Evolutionary conservation across 352 stramenopile genomes (phyloP), one percentile per base, ranked within the genome.

Genomic region (Pseudoperonospora humuli): DNA sequence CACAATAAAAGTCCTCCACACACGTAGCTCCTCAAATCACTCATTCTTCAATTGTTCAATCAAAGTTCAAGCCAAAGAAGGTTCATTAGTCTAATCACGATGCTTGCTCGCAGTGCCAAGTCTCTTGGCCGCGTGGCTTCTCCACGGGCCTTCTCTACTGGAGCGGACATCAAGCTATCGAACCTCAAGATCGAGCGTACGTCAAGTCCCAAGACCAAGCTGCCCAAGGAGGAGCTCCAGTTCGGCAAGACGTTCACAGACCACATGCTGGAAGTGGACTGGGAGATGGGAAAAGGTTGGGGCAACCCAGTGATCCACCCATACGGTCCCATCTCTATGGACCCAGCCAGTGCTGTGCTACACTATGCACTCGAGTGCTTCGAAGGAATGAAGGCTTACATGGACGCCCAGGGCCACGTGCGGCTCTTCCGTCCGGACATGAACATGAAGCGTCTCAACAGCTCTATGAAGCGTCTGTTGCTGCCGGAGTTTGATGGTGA

Each of bases 211-310:
- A 75, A 86, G 61, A 8, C 58, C 5, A 93, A 93, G 50, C 17
- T 84, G 15, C 65, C 82, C 25, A 94, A 93, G 49, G 81, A 93
- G 45, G 50, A 93, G 54, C 81, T 97, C 13, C 81, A 68, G 45
- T 98, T 98, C 64, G 95, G 95, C 43, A 96, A 86, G 45, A 93
- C 81, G 5, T 96, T 98, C 66, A 89, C 88, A 15, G 91, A 97
- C 65, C 94, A 98, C 72, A 98, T 98, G 94, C 68, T 98, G n/a
- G 83, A 93, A 49, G 73, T 97, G 21, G 83, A 97, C 61, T 98
- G 86, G 77, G 71, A 85, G 35, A 54, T 77, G 50, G 75, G 71
- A 45, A 54, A 75, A 19, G 73, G 75, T 21, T 98, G 95, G 95
- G 51, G 69, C 35, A 68, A 66, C 34, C 93, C 93, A 7, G 57